These are phyloP conservation scores for Starmerella scarabaei DNA, from an alignment of 805 yeast genomes.

Conservation along the genomic window DNA sequence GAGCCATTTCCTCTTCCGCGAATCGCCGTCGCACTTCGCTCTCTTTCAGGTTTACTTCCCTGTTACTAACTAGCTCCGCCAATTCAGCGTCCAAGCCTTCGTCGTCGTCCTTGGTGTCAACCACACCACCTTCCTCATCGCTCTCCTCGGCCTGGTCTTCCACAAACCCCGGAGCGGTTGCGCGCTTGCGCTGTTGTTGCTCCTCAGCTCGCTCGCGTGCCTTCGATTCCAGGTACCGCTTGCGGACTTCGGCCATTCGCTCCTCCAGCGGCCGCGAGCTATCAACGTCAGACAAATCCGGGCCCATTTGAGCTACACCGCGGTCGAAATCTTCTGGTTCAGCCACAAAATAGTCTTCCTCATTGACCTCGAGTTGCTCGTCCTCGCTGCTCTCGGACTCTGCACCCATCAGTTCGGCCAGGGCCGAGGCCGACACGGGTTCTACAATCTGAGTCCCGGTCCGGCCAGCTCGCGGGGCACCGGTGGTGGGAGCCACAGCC, in stretches of 20 bases:
- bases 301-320: neutral
- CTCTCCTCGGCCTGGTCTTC: conserved; percentile 22
- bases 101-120: conserved; percentile 11
- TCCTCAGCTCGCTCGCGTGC: conserved; percentile 3
- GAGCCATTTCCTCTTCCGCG: conserved; percentile 15
- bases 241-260: conserved; percentile 14
- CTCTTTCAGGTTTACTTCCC: conserved; percentile 2
- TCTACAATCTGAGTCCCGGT: conserved; percentile 10
- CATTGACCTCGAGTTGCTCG: neutral
- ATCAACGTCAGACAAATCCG: neutral
- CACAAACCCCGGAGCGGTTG: conserved; percentile 1
- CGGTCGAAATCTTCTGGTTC: too few relatives aligned
- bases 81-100: conserved; percentile 14
- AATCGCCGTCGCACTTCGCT: conserved; percentile 8
- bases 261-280: conserved; percentile 7
- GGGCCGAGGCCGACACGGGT: conserved; percentile 2
- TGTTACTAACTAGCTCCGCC: conserved; percentile 16
- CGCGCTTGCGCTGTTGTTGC: conserved; percentile 2
- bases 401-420: conserved; percentile 6
- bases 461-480: neutral
- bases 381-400: neutral
- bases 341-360: too few relatives aligned
- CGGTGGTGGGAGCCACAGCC: neutral
- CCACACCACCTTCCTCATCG: conserved; percentile 18
- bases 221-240: conserved; percentile 6